Evolutionary conservation across 805 yeast genomes (phyloP).

Genomic region (Candida chauliodis): DNA sequence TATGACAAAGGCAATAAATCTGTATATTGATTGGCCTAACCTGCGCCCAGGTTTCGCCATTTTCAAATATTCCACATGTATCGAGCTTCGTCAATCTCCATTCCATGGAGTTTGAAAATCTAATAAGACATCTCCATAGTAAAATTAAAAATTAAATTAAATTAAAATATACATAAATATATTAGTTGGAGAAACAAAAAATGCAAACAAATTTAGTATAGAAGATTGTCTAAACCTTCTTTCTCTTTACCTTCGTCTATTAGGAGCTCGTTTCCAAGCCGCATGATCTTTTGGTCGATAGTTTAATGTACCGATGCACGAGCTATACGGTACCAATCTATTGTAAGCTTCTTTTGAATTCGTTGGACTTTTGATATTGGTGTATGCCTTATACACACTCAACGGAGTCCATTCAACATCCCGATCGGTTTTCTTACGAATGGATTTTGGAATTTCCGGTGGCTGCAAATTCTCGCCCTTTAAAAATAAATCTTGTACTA

Average conservation of each 20-base stretch:
- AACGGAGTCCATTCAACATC: constrained; percentile 28
- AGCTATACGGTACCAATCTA: constrained; percentile 12
- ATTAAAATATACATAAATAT: not conserved
- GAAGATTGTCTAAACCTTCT: not conserved
- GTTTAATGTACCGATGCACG: constrained; percentile 12
- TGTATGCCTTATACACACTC: constrained; percentile 30
- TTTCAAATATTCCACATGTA: not conserved
- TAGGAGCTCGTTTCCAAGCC: constrained; percentile 11
- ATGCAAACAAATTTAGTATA: not conserved
- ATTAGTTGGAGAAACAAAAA: not conserved
- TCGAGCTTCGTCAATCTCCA: constrained; percentile 1
- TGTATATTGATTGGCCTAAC: constrained; percentile 2
- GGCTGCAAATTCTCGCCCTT: constrained; percentile 7
- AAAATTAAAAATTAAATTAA: not conserved
- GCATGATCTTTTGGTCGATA: constrained; percentile 13
- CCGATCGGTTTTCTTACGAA: constrained; percentile 8
- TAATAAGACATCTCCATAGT: too few species aligned
- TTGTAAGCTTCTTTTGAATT: constrained; percentile 10
- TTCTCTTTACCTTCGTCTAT: constrained; percentile 10
- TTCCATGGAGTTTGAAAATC: constrained; percentile 2
- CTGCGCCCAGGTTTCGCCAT: not conserved
- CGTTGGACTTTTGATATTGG: constrained; percentile 25
- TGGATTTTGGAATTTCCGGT: constrained; percentile 7
- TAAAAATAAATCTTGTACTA: constrained; percentile 9
- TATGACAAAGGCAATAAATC: constrained; percentile 2